Conservation (phyloP, 768 basidiomycete genomes). For the Mycena albidolilacea region DNA sequence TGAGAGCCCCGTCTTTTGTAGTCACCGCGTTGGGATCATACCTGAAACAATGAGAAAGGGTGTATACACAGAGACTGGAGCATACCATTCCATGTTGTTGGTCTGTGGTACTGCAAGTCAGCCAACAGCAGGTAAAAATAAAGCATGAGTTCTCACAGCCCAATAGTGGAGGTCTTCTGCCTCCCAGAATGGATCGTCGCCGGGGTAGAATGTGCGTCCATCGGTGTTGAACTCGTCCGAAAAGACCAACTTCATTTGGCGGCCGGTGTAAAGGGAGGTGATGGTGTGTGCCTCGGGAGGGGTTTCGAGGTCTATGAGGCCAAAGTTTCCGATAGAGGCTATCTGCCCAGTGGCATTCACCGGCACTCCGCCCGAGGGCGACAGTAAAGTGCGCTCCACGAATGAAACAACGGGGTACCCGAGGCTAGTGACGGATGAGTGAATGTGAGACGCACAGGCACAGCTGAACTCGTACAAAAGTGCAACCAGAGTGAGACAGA, state of each 20-base stretch:
- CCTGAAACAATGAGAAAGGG: too few relatives aligned
- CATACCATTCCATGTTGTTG: slow-evolving; percentile 79
- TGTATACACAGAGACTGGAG: too few relatives aligned
- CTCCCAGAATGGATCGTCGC: slow-evolving; percentile 78
- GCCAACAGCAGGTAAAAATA: neutral
- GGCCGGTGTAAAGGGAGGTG: slow-evolving; percentile 63
- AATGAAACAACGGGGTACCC: slow-evolving; percentile 75
- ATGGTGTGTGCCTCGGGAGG: slow-evolving; percentile 69
- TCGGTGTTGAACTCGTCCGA: slow-evolving; percentile 87
- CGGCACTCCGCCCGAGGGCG: slow-evolving; percentile 60
- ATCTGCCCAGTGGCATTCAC: slow-evolving; percentile 85
- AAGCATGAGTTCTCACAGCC: slow-evolving; percentile 1
- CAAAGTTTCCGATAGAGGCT: slow-evolving; percentile 33
- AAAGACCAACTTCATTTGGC: slow-evolving; percentile 80
- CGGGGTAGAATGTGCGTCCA: slow-evolving; percentile 51
- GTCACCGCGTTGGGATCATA: slow-evolving; percentile 79
- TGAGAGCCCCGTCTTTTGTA: slow-evolving; percentile 80
- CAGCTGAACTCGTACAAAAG: slow-evolving; percentile 65
- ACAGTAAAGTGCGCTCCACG: slow-evolving; percentile 57
- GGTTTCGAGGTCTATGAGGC: slow-evolving; percentile 79
- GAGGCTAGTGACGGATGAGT: slow-evolving; percentile 54
- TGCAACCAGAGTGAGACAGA: slow-evolving; percentile 65
- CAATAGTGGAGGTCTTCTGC: slow-evolving; percentile 53
- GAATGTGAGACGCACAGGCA: neutral
- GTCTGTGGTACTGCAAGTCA: slow-evolving; percentile 60